Conservation (phyloP, 2,329 filamentous ascomycete genomes). For the Sclerotiophoma versabilis region DNA sequence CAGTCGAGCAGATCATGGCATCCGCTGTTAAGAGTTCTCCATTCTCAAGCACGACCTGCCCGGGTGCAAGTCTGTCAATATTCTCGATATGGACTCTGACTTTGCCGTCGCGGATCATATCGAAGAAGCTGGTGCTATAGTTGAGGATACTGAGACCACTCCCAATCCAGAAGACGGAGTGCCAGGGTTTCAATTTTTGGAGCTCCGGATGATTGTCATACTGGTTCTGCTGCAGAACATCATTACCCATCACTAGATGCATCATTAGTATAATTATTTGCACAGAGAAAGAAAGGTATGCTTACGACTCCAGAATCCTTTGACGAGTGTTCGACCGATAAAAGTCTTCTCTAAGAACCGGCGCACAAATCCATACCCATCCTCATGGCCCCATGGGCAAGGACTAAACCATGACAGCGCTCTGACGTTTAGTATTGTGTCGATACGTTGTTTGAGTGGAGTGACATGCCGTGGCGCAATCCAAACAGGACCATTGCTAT, state of each 20-base stretch:
- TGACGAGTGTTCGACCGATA: constrained; percentile 2
- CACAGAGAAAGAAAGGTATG: not conserved
- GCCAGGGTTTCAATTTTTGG: constrained; percentile 53
- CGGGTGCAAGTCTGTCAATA: constrained; percentile 3
- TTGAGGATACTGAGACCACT: constrained; percentile 67
- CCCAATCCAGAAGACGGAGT: constrained; percentile 60
- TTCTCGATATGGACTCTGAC: constrained; percentile 54
- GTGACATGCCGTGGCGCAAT: constrained; percentile 69
- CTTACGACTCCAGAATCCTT: constrained; percentile 11
- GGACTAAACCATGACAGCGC: constrained; percentile 12
- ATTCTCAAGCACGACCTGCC: constrained; percentile 1
- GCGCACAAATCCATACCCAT: constrained; percentile 5
- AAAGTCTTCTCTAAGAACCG: constrained; percentile 4
- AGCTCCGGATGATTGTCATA: constrained; percentile 54
- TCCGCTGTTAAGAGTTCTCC: not conserved
- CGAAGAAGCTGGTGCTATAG: constrained; percentile 64
- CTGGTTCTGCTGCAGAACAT: constrained; percentile 57
- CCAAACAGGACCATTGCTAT: constrained; percentile 66
- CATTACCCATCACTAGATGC: constrained; percentile 57
- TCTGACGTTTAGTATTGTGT: constrained; percentile 44
- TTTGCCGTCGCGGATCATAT: constrained; percentile 61
- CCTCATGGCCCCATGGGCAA: constrained; percentile 35
- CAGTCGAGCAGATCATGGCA: constrained; percentile 10
- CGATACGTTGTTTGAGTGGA: constrained; percentile 70
- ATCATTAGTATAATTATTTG: not conserved